These are phyloP conservation scores for Amaranthus tricolor DNA, from an alignment of 179 eudicot genomes.

Conservation along the genomic window DNA sequence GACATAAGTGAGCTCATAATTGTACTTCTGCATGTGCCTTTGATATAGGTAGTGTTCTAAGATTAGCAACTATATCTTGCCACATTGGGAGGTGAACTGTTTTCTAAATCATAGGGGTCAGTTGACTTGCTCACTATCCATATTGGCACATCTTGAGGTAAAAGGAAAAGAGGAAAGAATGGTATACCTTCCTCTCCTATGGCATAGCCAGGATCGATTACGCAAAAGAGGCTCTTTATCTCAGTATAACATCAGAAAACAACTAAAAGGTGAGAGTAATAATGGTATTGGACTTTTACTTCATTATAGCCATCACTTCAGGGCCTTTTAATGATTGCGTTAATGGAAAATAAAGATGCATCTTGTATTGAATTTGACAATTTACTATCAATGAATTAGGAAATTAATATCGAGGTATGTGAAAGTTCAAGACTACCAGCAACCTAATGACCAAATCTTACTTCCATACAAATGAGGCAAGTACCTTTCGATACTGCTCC, in stretches of 20 bases:
- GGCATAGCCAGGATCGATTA: neutral
- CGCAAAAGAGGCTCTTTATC: neutral
- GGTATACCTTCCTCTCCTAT: neutral
- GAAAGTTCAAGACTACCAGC: neutral
- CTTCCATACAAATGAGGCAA: neutral
- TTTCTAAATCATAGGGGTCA: neutral
- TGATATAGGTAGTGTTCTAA: neutral
- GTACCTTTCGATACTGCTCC: constrained; percentile 86
- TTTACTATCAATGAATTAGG: neutral
- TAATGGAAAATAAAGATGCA: neutral
- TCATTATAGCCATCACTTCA: neutral
- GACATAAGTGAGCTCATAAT: neutral
- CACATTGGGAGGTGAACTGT: neutral
- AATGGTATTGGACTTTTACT: neutral
- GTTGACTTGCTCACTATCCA: neutral
- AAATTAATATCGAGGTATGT: neutral
- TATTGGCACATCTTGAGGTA: neutral
- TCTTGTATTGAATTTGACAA: neutral
- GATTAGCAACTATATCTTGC: neutral
- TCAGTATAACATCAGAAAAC: neutral
- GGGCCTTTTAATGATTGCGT: neutral
- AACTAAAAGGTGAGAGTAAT: neutral
- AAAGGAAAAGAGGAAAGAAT: neutral
- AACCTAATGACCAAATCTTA: neutral
- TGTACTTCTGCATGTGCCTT: neutral